Evolutionary conservation across 164 flowering plant genomes (phyloP), one percentile per base, ranked within the genome.

Genomic region (Dillenia turbinata): DNA sequence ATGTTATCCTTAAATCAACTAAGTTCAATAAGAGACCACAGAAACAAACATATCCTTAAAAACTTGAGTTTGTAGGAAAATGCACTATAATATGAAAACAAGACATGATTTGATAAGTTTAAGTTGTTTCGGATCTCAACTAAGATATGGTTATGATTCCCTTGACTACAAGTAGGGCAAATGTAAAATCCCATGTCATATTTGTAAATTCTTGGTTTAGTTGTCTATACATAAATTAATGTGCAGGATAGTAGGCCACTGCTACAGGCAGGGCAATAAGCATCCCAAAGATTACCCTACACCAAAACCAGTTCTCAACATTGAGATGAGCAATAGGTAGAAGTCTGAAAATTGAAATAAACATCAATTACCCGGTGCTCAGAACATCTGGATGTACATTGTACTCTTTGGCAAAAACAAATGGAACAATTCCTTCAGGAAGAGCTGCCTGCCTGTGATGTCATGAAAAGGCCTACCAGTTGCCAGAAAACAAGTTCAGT

Each of bases 371-470:
- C 91, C 85, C 89, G 5, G 86, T 84, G 80, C 96, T 90, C 65
- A 85, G 56, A 49, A 87, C 74, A 44, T 80, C 81, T 17, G 94
- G 86, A 76, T 87, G n/a, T n/a, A n/a, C n/a, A n/a, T n/a, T n/a
- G n/a, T n/a, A n/a, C n/a, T n/a, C n/a, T n/a, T n/a, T n/a, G 80
- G 90, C 88, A 66, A 86, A 89, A 17, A 89, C 90, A 71, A 89
- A 89, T 11, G 91, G 86, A 40, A 87, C 94, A 19, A 86, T 77
- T 69, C 90, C 90, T 77, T 83, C 92, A 53, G 97, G 94, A 68
- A 90, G 90, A 72, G 92, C 87, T 52, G 94, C 90, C 94, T 86
- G 80, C 17, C 26, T 69, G 80, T 24, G 86, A 81, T 61, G 88
- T 95, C 88, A 84, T 91, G 78, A 88, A 90, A 49, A 91, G 84